Conservation (phyloP, 2,329 filamentous ascomycete species). For the Bipolaris victoriae region DNA sequence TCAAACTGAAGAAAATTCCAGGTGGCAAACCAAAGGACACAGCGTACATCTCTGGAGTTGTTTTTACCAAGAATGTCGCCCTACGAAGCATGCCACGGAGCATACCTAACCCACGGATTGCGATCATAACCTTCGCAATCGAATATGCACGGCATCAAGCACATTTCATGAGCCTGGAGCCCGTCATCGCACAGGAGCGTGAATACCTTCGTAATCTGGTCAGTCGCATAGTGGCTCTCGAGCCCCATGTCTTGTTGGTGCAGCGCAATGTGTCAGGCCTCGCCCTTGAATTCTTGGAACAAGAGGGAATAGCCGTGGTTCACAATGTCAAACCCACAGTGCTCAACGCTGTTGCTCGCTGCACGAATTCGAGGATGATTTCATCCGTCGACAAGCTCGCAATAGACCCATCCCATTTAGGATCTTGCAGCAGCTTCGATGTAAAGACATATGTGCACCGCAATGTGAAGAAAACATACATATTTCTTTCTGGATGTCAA, state of each 20-base stretch:
- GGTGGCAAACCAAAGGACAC: slow-evolving; percentile 90
- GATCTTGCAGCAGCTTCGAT: slow-evolving; percentile 85
- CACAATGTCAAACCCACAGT: slow-evolving; percentile 98
- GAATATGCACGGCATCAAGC: slow-evolving; percentile 93
- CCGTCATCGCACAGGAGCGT: slow-evolving; percentile 93
- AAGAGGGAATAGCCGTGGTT: slow-evolving; percentile 88
- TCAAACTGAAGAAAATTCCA: slow-evolving; percentile 95
- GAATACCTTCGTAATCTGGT: slow-evolving; percentile 93
- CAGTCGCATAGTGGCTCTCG: slow-evolving; percentile 83
- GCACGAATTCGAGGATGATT: slow-evolving; percentile 89
- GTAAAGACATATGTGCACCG: slow-evolving; percentile 93
- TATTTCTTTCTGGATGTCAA: slow-evolving; percentile 89
- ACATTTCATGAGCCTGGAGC: slow-evolving; percentile 97
- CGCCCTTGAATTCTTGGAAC: slow-evolving; percentile 84
- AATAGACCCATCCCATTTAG: slow-evolving; percentile 74
- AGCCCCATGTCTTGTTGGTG: slow-evolving; percentile 85
- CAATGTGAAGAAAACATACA: slow-evolving; percentile 88
- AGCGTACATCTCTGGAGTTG: slow-evolving; percentile 93
- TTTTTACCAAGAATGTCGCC: slow-evolving; percentile 96
- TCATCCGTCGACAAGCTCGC: slow-evolving; percentile 94
- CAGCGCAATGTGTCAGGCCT: slow-evolving; percentile 92
- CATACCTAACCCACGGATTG: slow-evolving; percentile 81
- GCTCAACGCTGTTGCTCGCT: slow-evolving; percentile 90
- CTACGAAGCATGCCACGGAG: slow-evolving; percentile 94
- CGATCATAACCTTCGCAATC: slow-evolving; percentile 92